Base-by-base conservation (phyloP, 768 basidiomycete genomes). In the Lanmaoa rubissima region DNA sequence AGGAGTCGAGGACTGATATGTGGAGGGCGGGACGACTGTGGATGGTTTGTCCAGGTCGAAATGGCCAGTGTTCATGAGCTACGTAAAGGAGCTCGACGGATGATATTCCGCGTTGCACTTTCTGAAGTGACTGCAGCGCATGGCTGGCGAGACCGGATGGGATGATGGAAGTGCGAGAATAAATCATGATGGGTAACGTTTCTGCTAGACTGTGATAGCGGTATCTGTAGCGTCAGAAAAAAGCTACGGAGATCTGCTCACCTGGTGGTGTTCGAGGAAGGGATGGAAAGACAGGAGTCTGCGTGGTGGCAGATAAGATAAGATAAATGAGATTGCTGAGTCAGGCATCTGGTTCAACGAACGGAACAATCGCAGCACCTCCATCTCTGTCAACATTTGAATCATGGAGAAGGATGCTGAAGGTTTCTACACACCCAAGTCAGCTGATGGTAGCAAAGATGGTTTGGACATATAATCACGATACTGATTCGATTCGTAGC, bases 1-100 rank as follows among this genome's bases (percentile, higher is more conserved):
- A 94, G 1, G 93, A 88, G 64, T 97, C 95, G 39, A 97, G 79
- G n/a, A 95, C 76, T 4, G 88, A 80, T 46, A 95, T 79, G 51
- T 77, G 79, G 36, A 86, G 67, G 4, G 69, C 67, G 16, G 57
- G 54, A 17, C 47, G 44, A 3, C 54, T 21, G 48, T 53, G 61
- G 11, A 7, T 48, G 19, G 28, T 58, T 34, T 21, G 61, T 34
- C 35, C 68, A 2, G 65, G 72, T 3, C 75, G 79, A 10, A 83
- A 66, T 11, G 91, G 91, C 91, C 91, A 93, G 32, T 65, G 72
- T 14, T 76, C 68, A 63, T 90, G 85, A 2, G 87, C 76, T 11
- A 75, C 68, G 69, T 84, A 83, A 14, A 91, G 69, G 28, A 92
- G 75, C 65, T 90, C 86, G 17, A 89, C 48, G 16, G 77, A 61